phyloP scores from a whole-genome alignment of 169 alveolate species.

The Perkinsus chesapeaki region DNA sequence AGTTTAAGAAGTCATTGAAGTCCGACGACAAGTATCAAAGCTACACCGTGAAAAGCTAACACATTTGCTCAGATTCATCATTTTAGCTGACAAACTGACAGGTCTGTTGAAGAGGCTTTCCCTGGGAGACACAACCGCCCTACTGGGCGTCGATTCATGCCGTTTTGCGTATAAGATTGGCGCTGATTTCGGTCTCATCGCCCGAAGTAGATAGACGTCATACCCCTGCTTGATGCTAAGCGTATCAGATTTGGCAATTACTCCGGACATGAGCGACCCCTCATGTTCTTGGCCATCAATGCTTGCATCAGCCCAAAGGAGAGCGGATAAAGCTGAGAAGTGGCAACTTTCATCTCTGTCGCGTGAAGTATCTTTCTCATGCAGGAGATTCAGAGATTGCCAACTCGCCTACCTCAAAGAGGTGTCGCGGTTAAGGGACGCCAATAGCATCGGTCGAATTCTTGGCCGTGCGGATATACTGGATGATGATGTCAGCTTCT shows the following conservation, averaged over 20 bases:
- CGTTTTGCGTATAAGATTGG: neutral
- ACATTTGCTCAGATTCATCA: neutral
- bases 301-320: neutral
- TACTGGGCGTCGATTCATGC: neutral
- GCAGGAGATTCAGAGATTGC: neutral
- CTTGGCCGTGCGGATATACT: neutral
- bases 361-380: neutral
- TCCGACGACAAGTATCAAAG: neutral
- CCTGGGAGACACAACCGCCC: neutral
- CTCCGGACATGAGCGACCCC: neutral
- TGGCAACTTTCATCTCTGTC: neutral
- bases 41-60: neutral
- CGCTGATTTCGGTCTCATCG: neutral
- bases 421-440: neutral
- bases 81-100: neutral
- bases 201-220: neutral
- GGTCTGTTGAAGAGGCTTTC: neutral
- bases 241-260: neutral
- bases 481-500: neutral
- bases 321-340: neutral
- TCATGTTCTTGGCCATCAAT: neutral
- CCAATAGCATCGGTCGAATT: neutral
- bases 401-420: neutral
- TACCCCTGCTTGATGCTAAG: neutral
- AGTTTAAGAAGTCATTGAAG: neutral